These are phyloP conservation scores for Xanthoconium purpureum DNA, from an alignment of 768 basidiomycete genomes.

Conservation along the genomic window DNA sequence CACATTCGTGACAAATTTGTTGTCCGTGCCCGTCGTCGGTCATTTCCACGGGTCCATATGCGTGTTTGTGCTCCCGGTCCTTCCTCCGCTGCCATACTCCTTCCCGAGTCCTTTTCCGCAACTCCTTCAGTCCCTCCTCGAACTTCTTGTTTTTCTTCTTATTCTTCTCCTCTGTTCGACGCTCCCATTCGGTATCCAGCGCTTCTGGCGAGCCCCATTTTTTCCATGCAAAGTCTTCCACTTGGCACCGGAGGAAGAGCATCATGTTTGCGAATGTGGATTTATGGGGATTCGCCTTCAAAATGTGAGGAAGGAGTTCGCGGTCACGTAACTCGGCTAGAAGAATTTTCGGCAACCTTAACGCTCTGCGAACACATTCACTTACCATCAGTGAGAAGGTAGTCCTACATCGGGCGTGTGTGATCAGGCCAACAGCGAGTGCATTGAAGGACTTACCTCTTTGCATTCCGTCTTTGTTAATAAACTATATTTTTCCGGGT, in stretches of 20 bases:
- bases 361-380: constrained; percentile 8
- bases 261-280: constrained; percentile 99
- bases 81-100: constrained; percentile 85
- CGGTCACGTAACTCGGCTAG: constrained; percentile 92
- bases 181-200: constrained; percentile 83
- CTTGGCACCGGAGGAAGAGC: constrained; percentile 91
- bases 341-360: not conserved
- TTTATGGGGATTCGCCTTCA: constrained; percentile 93
- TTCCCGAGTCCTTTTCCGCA: constrained; percentile 82
- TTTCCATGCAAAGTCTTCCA: constrained; percentile 95
- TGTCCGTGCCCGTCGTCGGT: constrained; percentile 52
- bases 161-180: constrained; percentile 75
- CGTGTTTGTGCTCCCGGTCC: constrained; percentile 86
- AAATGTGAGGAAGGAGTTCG: constrained; percentile 86
- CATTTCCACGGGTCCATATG: constrained; percentile 61
- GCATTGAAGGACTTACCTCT: constrained; percentile 52
- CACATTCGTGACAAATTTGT: constrained; percentile 86
- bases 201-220: constrained; percentile 97
- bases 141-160: constrained; percentile 94
- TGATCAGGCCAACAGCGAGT: not conserved
- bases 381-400: constrained; percentile 89
- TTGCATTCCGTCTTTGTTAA: constrained; percentile 99
- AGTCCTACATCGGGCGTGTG: constrained; percentile 56
- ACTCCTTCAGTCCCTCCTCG: constrained; percentile 81
- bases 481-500: constrained; percentile 90